Percentiles rank a stretch among this genome's conserved stretches.
Evolutionary conservation across 139 green algal species (phyloP).

Genomic region (Raphidocelis subcapitata): DNA sequence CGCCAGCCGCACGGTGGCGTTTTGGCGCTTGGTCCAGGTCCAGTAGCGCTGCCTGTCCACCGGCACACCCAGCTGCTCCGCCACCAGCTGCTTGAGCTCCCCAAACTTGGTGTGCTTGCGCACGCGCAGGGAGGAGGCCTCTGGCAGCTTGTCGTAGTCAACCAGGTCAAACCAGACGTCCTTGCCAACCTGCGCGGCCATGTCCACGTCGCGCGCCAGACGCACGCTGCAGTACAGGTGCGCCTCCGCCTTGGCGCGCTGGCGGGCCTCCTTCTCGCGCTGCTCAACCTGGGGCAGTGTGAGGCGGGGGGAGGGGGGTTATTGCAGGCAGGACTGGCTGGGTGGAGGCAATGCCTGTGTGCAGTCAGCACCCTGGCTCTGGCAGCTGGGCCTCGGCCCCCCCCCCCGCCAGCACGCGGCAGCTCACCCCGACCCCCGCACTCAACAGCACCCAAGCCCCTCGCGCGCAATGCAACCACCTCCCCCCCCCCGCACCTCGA

Average conservation of each 20-base stretch:
- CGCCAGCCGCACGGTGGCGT: conserved; percentile 74
- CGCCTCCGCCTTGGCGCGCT: conserved; percentile 80
- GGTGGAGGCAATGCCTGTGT: too few species aligned
- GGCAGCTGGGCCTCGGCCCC: conserved; percentile 11
- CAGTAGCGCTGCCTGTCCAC: conserved; percentile 85
- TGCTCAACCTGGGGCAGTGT: conserved; percentile 59
- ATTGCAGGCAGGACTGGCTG: too few species aligned
- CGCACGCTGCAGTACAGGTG: conserved; percentile 86
- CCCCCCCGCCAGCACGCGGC: too few species aligned
- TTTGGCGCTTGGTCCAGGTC: conserved; percentile 81
- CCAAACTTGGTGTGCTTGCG: conserved; percentile 77
- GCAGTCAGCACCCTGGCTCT: conserved; percentile 26
- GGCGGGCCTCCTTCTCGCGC: conserved; percentile 63
- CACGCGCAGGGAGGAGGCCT: conserved; percentile 66
- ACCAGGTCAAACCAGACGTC: conserved; percentile 86
- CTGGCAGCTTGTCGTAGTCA: conserved; percentile 75
- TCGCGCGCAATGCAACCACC: too few species aligned
- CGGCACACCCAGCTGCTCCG: conserved; percentile 68
- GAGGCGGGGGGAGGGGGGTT: not conserved
- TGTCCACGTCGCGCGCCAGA: conserved; percentile 59
- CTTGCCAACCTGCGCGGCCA: conserved; percentile 47
- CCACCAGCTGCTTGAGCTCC: conserved; percentile 76
- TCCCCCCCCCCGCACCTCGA: conserved; percentile 39
- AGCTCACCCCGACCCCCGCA: too few species aligned
- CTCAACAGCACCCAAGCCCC: too few species aligned